Percentiles rank a stretch among this genome's conserved stretches.
Conservation (phyloP, 2,329 filamentous ascomycete species). For the Zymoseptoria ardabiliae region DNA sequence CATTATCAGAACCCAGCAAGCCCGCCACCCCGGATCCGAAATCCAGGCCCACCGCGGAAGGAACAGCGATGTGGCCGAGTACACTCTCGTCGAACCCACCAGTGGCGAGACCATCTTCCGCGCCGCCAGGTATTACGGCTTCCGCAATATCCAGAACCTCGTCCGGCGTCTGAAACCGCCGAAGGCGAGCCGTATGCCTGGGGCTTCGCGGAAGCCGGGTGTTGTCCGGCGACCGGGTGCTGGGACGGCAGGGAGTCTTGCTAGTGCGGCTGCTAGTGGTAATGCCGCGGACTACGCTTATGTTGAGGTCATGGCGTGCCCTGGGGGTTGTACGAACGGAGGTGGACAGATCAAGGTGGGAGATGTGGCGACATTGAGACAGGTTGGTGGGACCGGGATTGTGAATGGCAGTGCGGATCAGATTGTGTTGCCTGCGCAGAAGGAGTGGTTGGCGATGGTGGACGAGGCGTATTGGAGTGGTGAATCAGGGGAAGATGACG, state of each 20-base stretch:
- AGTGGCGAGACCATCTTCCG: slow-evolving; percentile 52
- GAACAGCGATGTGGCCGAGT: slow-evolving; percentile 88
- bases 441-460: slow-evolving; percentile 72
- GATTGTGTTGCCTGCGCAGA: slow-evolving; percentile 62
- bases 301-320: slow-evolving; percentile 98
- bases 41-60: slow-evolving; percentile 69
- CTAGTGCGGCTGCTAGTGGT: slow-evolving; percentile 28
- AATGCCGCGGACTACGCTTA: slow-evolving; percentile 65
- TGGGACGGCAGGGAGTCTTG: slow-evolving; percentile 6
- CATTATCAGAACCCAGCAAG: slow-evolving; percentile 67
- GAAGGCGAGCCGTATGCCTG: slow-evolving; percentile 69
- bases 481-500: slow-evolving; percentile 15
- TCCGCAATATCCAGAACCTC: slow-evolving; percentile 96
- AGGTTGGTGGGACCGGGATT: slow-evolving; percentile 27
- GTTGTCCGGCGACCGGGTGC: slow-evolving; percentile 32
- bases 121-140: slow-evolving; percentile 90
- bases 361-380: slow-evolving; percentile 52
- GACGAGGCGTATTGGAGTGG: slow-evolving; percentile 45
- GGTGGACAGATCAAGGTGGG: slow-evolving; percentile 91
- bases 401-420: slow-evolving; percentile 30
- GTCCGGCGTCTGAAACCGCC: slow-evolving; percentile 85
- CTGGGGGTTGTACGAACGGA: slow-evolving; percentile 96
- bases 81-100: slow-evolving; percentile 52
- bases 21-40: slow-evolving; percentile 61
- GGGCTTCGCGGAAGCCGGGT: slow-evolving; percentile 51